Conservation (phyloP, 768 basidiomycete genomes). For the Basidioascus undulatus region DNA sequence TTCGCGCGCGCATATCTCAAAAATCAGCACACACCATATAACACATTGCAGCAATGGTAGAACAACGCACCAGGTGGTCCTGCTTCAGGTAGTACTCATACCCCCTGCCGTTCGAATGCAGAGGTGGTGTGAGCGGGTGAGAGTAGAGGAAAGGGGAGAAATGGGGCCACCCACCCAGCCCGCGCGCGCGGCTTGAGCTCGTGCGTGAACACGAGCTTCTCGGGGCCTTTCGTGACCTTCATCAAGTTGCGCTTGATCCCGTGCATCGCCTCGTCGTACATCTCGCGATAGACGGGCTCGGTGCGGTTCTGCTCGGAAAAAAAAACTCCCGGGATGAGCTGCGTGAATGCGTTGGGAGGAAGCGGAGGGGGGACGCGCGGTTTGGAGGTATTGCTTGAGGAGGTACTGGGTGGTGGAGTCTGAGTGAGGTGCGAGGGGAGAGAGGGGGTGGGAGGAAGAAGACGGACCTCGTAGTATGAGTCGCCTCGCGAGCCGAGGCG, state of each 20-base stretch:
- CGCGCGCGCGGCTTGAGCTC: constrained; percentile 42
- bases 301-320: constrained; percentile 26
- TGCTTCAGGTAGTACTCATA: constrained; percentile 29
- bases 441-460: too few relatives aligned
- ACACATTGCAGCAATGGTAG: too few relatives aligned
- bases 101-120: neutral
- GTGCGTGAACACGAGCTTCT: constrained; percentile 47
- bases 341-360: neutral
- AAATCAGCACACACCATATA: too few relatives aligned
- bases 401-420: constrained; percentile 6
- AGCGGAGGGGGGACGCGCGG: constrained; percentile 23
- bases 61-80: constrained; percentile 87
- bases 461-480: constrained; percentile 84
- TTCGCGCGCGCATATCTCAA: too few relatives aligned
- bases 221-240: constrained; percentile 30
- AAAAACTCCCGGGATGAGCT: constrained; percentile 1
- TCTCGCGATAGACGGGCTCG: constrained; percentile 57
- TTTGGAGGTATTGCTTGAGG: constrained; percentile 59
- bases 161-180: neutral
- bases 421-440: too few relatives aligned
- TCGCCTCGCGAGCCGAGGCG: constrained; percentile 79
- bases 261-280: constrained; percentile 71
- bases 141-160: neutral
- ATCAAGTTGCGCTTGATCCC: constrained; percentile 55
- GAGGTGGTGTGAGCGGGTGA: neutral